These are phyloP conservation scores for Fusarium praegraminearum DNA, from an alignment of 2,329 filamentous ascomycete species.

Conservation along the genomic window DNA sequence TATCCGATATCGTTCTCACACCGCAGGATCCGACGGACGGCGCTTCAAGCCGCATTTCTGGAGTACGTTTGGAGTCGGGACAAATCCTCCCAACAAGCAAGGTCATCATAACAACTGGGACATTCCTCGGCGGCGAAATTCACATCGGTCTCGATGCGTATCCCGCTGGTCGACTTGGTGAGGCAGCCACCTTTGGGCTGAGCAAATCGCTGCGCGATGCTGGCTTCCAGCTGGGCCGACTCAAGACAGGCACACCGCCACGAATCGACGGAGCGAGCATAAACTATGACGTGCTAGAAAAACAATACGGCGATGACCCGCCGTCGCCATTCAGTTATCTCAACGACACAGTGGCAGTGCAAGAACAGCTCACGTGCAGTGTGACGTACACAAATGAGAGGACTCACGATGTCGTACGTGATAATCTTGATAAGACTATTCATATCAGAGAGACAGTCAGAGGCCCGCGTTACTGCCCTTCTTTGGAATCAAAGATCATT, in stretches of 20 bases:
- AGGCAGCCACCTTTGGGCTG: constrained; percentile 90
- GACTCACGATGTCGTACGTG: constrained; percentile 85
- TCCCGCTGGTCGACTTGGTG: constrained; percentile 91
- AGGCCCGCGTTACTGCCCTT: constrained; percentile 95
- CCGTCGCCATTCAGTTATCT: constrained; percentile 93
- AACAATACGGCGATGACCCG: constrained; percentile 84
- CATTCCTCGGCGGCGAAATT: constrained; percentile 95
- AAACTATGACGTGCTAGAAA: constrained; percentile 77
- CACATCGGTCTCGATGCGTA: constrained; percentile 89
- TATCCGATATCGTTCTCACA: constrained; percentile 85
- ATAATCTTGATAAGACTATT: constrained; percentile 94
- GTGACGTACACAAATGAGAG: constrained; percentile 86
- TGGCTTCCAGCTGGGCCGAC: constrained; percentile 86
- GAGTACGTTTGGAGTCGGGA: constrained; percentile 88
- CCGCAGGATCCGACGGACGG: constrained; percentile 56
- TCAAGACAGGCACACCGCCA: constrained; percentile 97
- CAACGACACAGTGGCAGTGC: constrained; percentile 80
- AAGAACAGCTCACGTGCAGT: constrained; percentile 87
- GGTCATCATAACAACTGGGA: constrained; percentile 96
- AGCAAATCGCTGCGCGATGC: constrained; percentile 91
- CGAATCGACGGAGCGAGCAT: constrained; percentile 86
- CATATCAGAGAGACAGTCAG: constrained; percentile 96
- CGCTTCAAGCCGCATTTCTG: constrained; percentile 78
- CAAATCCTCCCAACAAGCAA: constrained; percentile 82
- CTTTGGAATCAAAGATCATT: constrained; percentile 92